These are phyloP conservation scores for Aspergillus tubingensis DNA, from an alignment of 2,329 filamentous ascomycete species.

Conservation along the genomic window DNA sequence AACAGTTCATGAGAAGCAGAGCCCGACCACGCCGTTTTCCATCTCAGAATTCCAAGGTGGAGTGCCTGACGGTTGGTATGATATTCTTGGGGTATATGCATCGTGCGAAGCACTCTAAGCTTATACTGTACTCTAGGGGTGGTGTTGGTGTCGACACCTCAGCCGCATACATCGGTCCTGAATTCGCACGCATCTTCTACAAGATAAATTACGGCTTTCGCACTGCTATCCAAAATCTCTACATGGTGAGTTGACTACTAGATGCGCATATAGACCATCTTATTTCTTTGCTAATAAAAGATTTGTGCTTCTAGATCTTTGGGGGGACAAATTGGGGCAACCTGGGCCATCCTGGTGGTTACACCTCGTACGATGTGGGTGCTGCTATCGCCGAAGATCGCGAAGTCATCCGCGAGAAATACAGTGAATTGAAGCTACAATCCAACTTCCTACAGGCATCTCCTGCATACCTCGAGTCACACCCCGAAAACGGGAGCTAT, in stretches of 20 bases:
- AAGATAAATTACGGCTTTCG: constrained; percentile 71
- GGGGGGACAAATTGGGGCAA: constrained; percentile 84
- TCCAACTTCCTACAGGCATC: constrained; percentile 74
- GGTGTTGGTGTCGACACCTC: background rate
- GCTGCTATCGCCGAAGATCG: constrained; percentile 68
- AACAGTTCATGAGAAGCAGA: background rate
- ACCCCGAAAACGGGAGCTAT: constrained; percentile 40
- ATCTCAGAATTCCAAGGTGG: constrained; percentile 13
- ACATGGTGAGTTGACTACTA: constrained; percentile 56
- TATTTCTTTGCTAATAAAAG: too few relatives aligned
- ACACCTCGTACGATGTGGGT: constrained; percentile 62
- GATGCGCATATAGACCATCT: background rate
- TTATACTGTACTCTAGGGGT: background rate
- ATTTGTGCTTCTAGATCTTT: constrained; percentile 52
- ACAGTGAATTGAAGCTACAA: constrained; percentile 72
- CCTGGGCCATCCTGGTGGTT: constrained; percentile 66
- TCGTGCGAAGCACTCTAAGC: background rate
- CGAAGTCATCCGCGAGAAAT: constrained; percentile 70
- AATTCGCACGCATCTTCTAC: constrained; percentile 62
- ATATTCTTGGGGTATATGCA: too few relatives aligned
- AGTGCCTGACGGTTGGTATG: background rate
- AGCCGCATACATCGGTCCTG: background rate
- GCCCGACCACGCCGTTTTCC: constrained; percentile 3
- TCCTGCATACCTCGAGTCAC: constrained; percentile 65
- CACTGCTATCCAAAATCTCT: constrained; percentile 67